These are phyloP conservation scores for Syzygium oleosum DNA, from an alignment of 345 rosid species.

Conservation along the genomic window DNA sequence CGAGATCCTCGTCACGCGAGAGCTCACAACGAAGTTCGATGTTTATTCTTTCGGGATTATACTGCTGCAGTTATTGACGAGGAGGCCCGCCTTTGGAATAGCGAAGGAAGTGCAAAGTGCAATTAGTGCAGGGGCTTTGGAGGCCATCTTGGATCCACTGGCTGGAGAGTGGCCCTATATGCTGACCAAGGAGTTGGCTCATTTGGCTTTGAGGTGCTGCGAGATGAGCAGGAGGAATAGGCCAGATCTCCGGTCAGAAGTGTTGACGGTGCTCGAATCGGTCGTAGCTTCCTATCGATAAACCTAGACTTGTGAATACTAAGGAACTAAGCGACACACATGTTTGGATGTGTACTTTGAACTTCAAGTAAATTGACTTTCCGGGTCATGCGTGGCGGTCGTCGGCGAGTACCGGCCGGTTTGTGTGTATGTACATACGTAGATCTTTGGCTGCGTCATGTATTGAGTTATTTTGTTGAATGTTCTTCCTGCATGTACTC, in stretches of 20 bases:
- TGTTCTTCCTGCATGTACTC: background rate
- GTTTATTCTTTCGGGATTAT: slow-evolving; percentile 21
- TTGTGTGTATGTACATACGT: background rate
- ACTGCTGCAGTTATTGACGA: too few relatives aligned
- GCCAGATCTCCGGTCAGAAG: background rate
- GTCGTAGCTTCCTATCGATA: background rate
- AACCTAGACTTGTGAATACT: background rate
- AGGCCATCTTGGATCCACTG: too few relatives aligned
- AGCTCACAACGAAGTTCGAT: slow-evolving; percentile 69
- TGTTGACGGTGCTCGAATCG: background rate
- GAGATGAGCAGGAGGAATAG: background rate
- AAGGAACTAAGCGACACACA: background rate
- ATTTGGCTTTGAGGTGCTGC: background rate
- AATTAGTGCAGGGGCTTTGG: too few relatives aligned
- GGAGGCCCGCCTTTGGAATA: too few relatives aligned
- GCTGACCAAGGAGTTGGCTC: background rate
- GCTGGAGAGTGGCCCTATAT: background rate
- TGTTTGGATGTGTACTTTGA: background rate
- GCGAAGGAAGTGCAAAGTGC: background rate
- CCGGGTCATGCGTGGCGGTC: background rate
- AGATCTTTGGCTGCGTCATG: background rate
- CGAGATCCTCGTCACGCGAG: slow-evolving; percentile 45
- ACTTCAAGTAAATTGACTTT: background rate
- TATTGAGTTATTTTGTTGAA: background rate
- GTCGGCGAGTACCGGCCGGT: background rate